These are phyloP conservation scores for Ophiostoma ips DNA, from an alignment of 2,329 filamentous ascomycete species.

Conservation along the genomic window DNA sequence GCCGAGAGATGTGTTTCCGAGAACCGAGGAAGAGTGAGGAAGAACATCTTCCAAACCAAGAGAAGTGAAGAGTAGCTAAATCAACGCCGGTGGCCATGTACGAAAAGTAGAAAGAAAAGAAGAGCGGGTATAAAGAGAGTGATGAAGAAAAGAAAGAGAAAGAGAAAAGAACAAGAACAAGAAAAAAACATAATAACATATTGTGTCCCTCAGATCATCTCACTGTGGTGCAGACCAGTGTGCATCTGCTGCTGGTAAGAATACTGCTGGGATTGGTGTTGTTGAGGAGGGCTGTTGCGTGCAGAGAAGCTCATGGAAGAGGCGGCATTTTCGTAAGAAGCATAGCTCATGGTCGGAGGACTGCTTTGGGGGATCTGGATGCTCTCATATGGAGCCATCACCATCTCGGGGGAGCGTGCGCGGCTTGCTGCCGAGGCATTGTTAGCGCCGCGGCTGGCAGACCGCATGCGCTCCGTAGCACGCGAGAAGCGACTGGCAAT, in stretches of 20 bases:
- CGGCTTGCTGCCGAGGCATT: constrained; percentile 20
- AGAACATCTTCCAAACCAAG: neutral
- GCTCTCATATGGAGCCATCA: constrained; percentile 25
- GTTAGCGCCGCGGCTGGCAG: constrained; percentile 42
- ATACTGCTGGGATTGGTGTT: constrained; percentile 16
- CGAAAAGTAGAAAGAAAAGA: constrained; percentile 12
- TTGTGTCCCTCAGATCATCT: constrained; percentile 34
- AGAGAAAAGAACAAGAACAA: neutral
- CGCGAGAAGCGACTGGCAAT: constrained; percentile 41
- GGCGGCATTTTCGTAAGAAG: constrained; percentile 30
- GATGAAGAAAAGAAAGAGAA: constrained; percentile 1
- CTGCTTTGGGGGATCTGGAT: constrained; percentile 19
- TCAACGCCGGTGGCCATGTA: constrained; percentile 25
- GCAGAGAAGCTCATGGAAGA: constrained; percentile 19
- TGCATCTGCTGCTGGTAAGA: constrained; percentile 25
- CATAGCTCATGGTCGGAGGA: constrained; percentile 16
- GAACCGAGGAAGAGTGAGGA: neutral
- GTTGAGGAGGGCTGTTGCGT: constrained; percentile 23
- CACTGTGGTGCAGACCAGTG: constrained; percentile 38
- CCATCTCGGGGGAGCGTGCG: constrained; percentile 24
- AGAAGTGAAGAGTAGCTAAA: constrained; percentile 10
- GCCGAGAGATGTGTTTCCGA: neutral
- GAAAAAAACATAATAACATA: neutral
- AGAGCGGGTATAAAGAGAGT: constrained; percentile 4
- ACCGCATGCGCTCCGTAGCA: constrained; percentile 46